Conservation (phyloP, 2,329 filamentous ascomycete species). For the Ophiostoma novo-ulmi region DNA sequence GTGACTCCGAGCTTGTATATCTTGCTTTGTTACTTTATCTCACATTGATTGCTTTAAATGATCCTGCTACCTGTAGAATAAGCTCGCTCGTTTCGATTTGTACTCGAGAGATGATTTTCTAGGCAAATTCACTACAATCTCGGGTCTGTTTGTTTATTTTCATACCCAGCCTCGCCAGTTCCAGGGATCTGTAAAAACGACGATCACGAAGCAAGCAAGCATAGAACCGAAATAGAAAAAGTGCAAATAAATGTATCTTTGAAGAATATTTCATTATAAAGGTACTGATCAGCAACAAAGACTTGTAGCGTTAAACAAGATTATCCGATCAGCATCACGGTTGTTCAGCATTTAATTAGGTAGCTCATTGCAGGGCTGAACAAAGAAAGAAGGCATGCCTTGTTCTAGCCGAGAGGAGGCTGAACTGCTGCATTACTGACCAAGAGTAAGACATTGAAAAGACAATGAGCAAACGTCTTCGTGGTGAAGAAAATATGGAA, state of each 20-base stretch:
- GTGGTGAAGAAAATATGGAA: too few relatives aligned
- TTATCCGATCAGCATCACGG: not conserved
- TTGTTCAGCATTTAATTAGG: not conserved
- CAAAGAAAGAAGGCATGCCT: slow-evolving; percentile 1
- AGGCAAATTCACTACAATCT: not conserved
- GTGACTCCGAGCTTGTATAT: too few relatives aligned
- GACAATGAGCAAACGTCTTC: too few relatives aligned
- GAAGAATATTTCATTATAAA: not conserved
- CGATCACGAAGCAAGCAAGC: not conserved
- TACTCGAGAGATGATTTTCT: too few relatives aligned
- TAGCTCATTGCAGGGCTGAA: not conserved
- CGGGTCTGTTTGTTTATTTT: not conserved
- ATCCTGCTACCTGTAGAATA: too few relatives aligned
- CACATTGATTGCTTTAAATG: too few relatives aligned
- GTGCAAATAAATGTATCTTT: not conserved
- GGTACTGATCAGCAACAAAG: not conserved
- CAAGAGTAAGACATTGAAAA: not conserved
- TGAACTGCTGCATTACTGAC: not conserved
- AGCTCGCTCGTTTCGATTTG: too few relatives aligned
- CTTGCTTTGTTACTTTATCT: too few relatives aligned
- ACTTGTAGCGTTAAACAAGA: not conserved
- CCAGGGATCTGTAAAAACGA: slow-evolving; percentile 4
- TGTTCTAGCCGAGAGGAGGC: slow-evolving; percentile 1
- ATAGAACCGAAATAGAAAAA: not conserved
- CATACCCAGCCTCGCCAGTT: not conserved